phyloP scores from a whole-genome alignment of 2,329 filamentous ascomycete genomes.

The Colletotrichum incanum region DNA sequence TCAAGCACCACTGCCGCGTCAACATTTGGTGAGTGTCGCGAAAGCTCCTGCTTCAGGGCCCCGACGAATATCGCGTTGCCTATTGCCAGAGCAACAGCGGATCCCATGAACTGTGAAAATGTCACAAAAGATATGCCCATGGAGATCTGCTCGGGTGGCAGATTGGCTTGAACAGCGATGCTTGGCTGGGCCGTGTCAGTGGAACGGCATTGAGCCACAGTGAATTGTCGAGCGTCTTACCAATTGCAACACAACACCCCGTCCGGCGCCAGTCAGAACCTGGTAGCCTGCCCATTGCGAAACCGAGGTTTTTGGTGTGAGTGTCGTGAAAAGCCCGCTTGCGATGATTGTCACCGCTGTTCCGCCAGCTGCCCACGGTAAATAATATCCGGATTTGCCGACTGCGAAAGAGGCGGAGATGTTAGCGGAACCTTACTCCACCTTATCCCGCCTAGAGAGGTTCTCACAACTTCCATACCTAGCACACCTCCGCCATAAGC shows the following conservation, averaged over 20 bases:
- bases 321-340: slow-evolving; percentile 41
- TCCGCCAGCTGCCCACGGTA: slow-evolving; percentile 41
- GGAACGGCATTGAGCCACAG: slow-evolving; percentile 4
- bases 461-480: slow-evolving; percentile 43
- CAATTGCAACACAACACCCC: slow-evolving; percentile 48
- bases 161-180: slow-evolving; percentile 47
- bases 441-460: neutral
- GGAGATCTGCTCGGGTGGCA: slow-evolving; percentile 46
- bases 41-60: slow-evolving; percentile 15
- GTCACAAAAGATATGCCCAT: slow-evolving; percentile 47
- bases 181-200: slow-evolving; percentile 42
- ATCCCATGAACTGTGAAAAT: slow-evolving; percentile 47
- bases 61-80: slow-evolving; percentile 48
- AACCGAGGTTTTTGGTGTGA: slow-evolving; percentile 34
- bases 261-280: slow-evolving; percentile 41
- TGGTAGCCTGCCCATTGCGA: slow-evolving; percentile 44
- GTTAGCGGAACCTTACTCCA: neutral
- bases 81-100: slow-evolving; percentile 46
- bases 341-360: slow-evolving; percentile 35
- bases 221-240: slow-evolving; percentile 52
- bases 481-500: slow-evolving; percentile 46
- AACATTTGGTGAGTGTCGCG: slow-evolving; percentile 36
- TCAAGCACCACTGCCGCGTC: slow-evolving; percentile 52
- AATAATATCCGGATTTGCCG: slow-evolving; percentile 41
- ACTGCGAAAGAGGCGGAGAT: slow-evolving; percentile 18